phyloP scores from a whole-genome alignment of 805 yeast species.

The Wickerhamiella hasegawae region DNA sequence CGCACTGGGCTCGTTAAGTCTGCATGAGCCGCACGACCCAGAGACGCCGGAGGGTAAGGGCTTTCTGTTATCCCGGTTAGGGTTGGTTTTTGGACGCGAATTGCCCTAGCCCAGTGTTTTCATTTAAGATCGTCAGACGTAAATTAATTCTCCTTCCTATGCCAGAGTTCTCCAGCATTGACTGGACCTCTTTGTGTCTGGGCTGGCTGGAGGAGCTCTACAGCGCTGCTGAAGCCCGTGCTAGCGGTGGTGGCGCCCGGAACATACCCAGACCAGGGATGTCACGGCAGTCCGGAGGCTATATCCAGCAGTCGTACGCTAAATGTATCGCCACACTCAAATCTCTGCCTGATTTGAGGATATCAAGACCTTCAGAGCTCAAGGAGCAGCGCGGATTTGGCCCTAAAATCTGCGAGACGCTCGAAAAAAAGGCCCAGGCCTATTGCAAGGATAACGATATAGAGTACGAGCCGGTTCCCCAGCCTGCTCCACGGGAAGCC shows the following conservation, averaged over 20 bases:
- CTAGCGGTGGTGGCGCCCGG: not conserved
- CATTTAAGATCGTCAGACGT: too few relatives aligned
- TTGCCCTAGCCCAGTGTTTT: too few relatives aligned
- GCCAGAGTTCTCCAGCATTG: too few relatives aligned
- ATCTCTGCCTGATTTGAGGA: not conserved
- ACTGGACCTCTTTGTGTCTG: constrained; percentile 17
- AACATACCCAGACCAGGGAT: not conserved
- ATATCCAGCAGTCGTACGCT: constrained; percentile 1
- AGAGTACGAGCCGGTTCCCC: not conserved
- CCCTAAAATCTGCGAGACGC: constrained; percentile 38
- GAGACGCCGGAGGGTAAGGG: too few relatives aligned
- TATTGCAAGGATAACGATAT: constrained; percentile 35
- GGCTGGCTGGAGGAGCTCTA: constrained; percentile 17
- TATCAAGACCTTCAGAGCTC: constrained; percentile 26
- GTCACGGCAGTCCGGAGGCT: constrained; percentile 1
- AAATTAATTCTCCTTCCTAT: too few relatives aligned
- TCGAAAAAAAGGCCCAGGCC: constrained; percentile 30
- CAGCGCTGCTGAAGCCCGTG: constrained; percentile 8
- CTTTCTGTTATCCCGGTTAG: too few relatives aligned
- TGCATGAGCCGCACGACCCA: too few relatives aligned
- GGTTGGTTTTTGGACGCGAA: too few relatives aligned
- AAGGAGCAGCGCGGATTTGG: constrained; percentile 53
- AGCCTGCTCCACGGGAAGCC: constrained; percentile 6
- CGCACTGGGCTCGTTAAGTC: too few relatives aligned
- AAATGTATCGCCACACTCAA: not conserved